phyloP scores from a whole-genome alignment of 139 green algal genomes.

The Micractinium sp. region DNA sequence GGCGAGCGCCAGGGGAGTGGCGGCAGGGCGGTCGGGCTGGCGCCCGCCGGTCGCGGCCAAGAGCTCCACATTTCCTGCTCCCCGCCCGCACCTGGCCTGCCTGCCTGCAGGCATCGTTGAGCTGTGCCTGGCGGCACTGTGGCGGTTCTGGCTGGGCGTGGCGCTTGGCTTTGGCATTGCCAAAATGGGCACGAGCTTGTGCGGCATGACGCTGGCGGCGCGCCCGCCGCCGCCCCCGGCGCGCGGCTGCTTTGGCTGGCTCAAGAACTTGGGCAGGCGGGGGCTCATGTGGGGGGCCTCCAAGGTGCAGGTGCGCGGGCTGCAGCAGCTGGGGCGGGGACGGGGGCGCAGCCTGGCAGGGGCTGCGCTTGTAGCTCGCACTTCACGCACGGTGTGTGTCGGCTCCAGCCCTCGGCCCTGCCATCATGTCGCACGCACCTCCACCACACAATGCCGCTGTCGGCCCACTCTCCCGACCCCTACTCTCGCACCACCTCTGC shows the following conservation, averaged over 20 bases:
- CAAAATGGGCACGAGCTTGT: slow-evolving; percentile 36
- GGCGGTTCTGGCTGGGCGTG: slow-evolving; percentile 24
- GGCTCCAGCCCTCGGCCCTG: too few species aligned
- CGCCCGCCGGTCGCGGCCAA: too few species aligned
- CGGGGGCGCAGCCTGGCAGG: not conserved
- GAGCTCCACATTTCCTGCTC: not conserved
- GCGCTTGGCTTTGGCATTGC: slow-evolving; percentile 32
- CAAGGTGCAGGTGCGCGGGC: slow-evolving; percentile 28
- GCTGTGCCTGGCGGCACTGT: slow-evolving; percentile 11
- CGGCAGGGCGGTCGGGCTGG: not conserved
- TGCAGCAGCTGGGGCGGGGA: not conserved
- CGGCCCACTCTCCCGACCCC: too few species aligned
- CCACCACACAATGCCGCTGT: too few species aligned
- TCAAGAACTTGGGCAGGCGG: not conserved
- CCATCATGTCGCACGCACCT: too few species aligned
- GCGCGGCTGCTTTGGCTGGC: slow-evolving; percentile 26
- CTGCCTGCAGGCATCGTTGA: slow-evolving; percentile 21
- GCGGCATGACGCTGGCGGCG: slow-evolving; percentile 29
- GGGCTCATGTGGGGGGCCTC: slow-evolving; percentile 32
- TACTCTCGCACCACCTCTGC: too few species aligned
- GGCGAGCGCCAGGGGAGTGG: not conserved
- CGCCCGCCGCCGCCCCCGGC: slow-evolving; percentile 19
- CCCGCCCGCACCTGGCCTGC: not conserved
- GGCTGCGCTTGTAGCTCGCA: too few species aligned
- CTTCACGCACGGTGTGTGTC: too few species aligned